Base-by-base conservation (phyloP, 306 rosid genomes). In the Medicago arabica region DNA sequence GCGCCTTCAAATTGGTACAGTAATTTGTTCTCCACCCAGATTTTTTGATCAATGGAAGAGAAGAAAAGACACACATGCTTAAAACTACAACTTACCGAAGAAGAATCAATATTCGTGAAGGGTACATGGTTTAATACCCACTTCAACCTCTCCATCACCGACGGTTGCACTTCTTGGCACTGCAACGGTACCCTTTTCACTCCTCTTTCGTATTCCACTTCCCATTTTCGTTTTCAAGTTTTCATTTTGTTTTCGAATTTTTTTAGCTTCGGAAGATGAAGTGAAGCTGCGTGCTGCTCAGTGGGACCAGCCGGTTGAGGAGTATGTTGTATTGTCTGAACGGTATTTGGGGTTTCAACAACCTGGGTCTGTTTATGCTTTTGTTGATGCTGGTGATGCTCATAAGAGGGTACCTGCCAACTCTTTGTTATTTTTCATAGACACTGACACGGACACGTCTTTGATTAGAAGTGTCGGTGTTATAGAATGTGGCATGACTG, bases 241-340 rank as follows among this genome's bases (percentile, higher is more conserved):
- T 59, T 79, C 9, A 28, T 59, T 9, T 2, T 13, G 8, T 34
- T 19, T 50, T 51, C 57, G 43, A 43, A 18, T 6, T 40, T 28
- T 72, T 10, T 43, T 43, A 87, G 96, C 92, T 12, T 79, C 91
- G 55, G 91, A 87, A 74, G 96, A 92, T 21, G 91, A 89, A 23
- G 93, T 92, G 43, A 82, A 79, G 9, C 87, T 78, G 58, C 93
- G 97, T 10, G 97, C 97, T n/a, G 82, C 86, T 59, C 97, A 89
- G 82, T 95, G 98, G 97, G 98, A 95, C 83, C 97, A 89, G 61
- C 91, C 90, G 9, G 88, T 85, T 17, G 41, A 85, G 0, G 92
- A 89, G 73, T 95, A 89, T 64, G 75, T 92, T 71, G 53, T 69
- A 2, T 41, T 92, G 81, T 89, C 96, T 50, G 97, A 92, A 69